Evolutionary conservation across 1,284 basidiomycete species (phyloP).

Genomic region (Schizopora paradoxa): DNA sequence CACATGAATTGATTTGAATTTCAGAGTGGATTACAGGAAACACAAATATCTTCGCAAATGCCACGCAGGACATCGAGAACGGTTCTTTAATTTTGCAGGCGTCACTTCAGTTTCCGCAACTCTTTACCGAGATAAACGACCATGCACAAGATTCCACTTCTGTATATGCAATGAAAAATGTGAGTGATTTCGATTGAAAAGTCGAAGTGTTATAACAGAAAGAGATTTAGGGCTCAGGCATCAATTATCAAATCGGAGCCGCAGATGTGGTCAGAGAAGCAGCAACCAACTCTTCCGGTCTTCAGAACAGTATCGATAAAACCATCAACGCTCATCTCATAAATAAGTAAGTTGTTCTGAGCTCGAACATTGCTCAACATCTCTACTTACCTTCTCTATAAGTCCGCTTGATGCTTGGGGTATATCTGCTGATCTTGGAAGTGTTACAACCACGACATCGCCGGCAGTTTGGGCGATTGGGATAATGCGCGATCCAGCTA

Average conservation of each 20-base stretch:
- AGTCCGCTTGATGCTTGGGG: constrained; percentile 7
- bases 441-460: constrained; percentile 5
- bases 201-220: neutral
- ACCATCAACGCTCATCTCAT: neutral
- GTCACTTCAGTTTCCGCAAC: constrained; percentile 22
- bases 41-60: too few relatives aligned
- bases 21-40: too few relatives aligned
- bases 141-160: constrained; percentile 33
- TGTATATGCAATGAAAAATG: constrained; percentile 30
- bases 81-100: constrained; percentile 28
- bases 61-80: constrained; percentile 20
- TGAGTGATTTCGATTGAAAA: neutral
- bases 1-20: too few relatives aligned
- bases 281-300: too few relatives aligned
- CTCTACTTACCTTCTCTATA: neutral
- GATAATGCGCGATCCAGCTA: constrained; percentile 13
- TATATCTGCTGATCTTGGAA: constrained; percentile 16
- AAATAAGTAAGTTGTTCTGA: neutral
- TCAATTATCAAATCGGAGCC: too few relatives aligned
- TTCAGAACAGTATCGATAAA: too few relatives aligned
- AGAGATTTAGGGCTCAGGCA: too few relatives aligned
- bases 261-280: neutral
- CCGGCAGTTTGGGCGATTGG: constrained; percentile 17
- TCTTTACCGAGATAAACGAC: constrained; percentile 28
- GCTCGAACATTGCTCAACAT: neutral